Base-by-base conservation (phyloP, 1,284 basidiomycete genomes). In the Apiotrichum domesticum region DNA sequence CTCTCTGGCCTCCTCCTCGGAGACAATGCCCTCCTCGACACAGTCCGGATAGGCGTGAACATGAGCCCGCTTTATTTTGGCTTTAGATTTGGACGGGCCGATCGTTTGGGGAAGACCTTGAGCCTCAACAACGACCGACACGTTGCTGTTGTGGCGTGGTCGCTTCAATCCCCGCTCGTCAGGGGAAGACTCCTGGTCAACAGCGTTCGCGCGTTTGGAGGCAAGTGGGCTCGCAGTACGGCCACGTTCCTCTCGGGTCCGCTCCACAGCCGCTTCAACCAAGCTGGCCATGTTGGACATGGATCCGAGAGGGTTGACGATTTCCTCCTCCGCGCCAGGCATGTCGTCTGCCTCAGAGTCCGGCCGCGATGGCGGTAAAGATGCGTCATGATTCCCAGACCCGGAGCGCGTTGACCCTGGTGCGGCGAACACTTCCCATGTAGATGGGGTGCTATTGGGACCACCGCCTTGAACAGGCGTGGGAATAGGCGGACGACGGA, bases 1-100 rank as follows among this genome's bases (percentile, higher is more conserved):
- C 58, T 90, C 87, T 53, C 85, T 84, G 2, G 88, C 91, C 68
- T 94, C 90, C 35, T 80, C 78, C 72, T 93, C 90, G 6, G 84
- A 76, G 35, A 93, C 84, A 58, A 88, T 80, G 41, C 84, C 84
- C 75, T 73, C 68, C 13, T 68, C 67, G 2, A 77, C 70, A 4
- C 66, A 69, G 51, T 77, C 76, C 0, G 75, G 72, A 52, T 73
- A 76, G 0, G 72, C 70, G 55, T 76, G 75, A 6, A 71, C 66
- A 55, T 77, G 75, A 3, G 63, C 62, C 54, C 61, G 65, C 51
- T 70, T 70, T 1, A 62, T 55, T 4, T 60, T 61, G 42, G 63
- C 61, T 55, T 64, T 70, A 33, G 56, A 58, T 46, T 61, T 67
- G 8, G 65, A 54, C 33, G 53, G 61, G 10, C 60, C 55, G 7